Evolutionary conservation across 2,329 filamentous ascomycete genomes (phyloP).

Genomic region (Claviceps digitariae): DNA sequence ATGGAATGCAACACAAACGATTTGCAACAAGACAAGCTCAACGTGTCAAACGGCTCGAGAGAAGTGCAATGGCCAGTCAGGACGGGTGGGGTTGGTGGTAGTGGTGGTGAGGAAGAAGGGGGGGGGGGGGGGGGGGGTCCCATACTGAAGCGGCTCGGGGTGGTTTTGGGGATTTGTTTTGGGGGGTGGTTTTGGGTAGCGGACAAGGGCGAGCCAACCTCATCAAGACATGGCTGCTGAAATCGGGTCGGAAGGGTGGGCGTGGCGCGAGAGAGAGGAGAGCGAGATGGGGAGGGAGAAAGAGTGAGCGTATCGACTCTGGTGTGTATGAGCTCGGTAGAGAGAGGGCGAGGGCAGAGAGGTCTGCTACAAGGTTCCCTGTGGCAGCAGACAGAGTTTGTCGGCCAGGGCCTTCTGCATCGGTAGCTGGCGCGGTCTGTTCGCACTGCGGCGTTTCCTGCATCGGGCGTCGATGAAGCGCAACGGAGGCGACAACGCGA

Average conservation of each 20-base stretch:
- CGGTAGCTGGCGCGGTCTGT: slow-evolving; percentile 8
- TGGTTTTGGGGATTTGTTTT: background rate
- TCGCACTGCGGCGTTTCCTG: slow-evolving; percentile 5
- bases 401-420: slow-evolving; percentile 6
- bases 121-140: slow-evolving; percentile 15
- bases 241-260: slow-evolving; percentile 9
- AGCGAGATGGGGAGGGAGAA: background rate
- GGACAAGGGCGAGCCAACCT: slow-evolving; percentile 28
- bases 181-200: slow-evolving; percentile 10
- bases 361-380: background rate
- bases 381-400: background rate
- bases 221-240: slow-evolving; percentile 28
- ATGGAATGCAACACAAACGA: slow-evolving; percentile 1
- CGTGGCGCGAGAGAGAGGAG: background rate
- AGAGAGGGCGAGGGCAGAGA: background rate
- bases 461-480: slow-evolving; percentile 6
- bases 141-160: slow-evolving; percentile 5
- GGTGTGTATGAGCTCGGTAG: background rate
- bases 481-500: slow-evolving; percentile 3
- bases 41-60: slow-evolving; percentile 32
- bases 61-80: slow-evolving; percentile 15
- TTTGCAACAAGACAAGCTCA: slow-evolving; percentile 20
- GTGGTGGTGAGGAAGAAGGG: slow-evolving; percentile 13
- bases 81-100: slow-evolving; percentile 18
- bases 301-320: background rate